phyloP scores from a whole-genome alignment of 2,329 filamentous ascomycete genomes.

The Teratosphaeria zuluensis region DNA sequence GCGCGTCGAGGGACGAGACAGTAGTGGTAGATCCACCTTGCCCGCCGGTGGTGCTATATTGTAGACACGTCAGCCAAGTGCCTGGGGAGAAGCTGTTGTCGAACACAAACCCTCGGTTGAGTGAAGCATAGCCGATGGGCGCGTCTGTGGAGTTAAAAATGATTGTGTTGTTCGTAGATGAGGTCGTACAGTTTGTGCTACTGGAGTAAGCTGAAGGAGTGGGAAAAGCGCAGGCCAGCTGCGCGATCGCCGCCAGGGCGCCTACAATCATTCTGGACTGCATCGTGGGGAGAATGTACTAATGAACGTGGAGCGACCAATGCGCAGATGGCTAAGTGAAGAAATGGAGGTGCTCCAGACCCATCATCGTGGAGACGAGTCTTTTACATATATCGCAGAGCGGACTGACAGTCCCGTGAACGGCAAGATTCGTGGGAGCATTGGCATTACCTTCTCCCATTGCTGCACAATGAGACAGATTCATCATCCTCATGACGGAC shows the following conservation, averaged over 20 bases:
- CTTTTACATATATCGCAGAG: too few relatives aligned
- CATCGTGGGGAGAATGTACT: not conserved
- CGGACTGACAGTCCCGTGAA: too few relatives aligned
- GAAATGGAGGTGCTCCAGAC: not conserved
- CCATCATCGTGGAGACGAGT: not conserved
- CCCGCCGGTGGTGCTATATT: conserved; percentile 35
- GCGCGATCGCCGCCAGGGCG: conserved; percentile 19
- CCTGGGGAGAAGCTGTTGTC: not conserved
- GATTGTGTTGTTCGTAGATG: not conserved
- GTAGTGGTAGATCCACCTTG: conserved; percentile 36
- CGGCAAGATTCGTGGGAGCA: too few relatives aligned
- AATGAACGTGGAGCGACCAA: not conserved
- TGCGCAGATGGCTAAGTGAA: not conserved
- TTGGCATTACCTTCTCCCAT: too few relatives aligned
- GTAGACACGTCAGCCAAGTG: not conserved
- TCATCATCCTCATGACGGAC: too few relatives aligned
- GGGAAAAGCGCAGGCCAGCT: conserved; percentile 12
- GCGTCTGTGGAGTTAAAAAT: not conserved
- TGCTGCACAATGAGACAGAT: not conserved
- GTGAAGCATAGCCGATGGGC: conserved; percentile 18
- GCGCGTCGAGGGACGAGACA: conserved; percentile 35
- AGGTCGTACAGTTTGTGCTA: not conserved
- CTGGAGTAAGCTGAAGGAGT: conserved; percentile 3
- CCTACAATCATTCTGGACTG: not conserved
- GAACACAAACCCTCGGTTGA: conserved; percentile 16